phyloP scores from a whole-genome alignment of 2,329 filamentous ascomycete genomes.

The Ciborinia camelliae region DNA sequence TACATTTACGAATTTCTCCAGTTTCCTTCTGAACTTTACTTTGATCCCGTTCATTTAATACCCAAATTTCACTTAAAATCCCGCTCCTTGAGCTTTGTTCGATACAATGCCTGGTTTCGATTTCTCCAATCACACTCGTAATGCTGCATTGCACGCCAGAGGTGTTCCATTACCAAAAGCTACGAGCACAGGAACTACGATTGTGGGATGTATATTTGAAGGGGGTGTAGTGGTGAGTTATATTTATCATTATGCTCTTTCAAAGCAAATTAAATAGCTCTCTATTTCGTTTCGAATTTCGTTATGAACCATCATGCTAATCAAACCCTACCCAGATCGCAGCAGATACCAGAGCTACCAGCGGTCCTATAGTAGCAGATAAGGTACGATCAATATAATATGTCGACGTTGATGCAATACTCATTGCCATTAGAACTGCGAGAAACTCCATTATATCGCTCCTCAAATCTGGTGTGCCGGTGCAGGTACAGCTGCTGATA shows the following conservation, averaged over 20 bases:
- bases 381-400: slow-evolving; percentile 54
- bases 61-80: background rate
- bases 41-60: background rate
- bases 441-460: slow-evolving; percentile 98
- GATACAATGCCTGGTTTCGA: slow-evolving; percentile 90
- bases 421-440: slow-evolving; percentile 71
- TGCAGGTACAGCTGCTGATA: slow-evolving; percentile 95
- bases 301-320: slow-evolving; percentile 23
- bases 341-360: slow-evolving; percentile 95
- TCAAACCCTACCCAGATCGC: slow-evolving; percentile 63
- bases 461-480: slow-evolving; percentile 99
- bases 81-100: slow-evolving; percentile 26
- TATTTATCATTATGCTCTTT: background rate
- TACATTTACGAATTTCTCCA: background rate
- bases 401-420: background rate
- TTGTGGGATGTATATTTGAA: slow-evolving; percentile 95
- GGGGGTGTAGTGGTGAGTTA: slow-evolving; percentile 84
- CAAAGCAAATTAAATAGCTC: background rate
- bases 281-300: background rate
- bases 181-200: slow-evolving; percentile 97
- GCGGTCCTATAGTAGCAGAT: slow-evolving; percentile 96
- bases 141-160: slow-evolving; percentile 88
- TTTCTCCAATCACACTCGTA: slow-evolving; percentile 99
- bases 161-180: slow-evolving; percentile 95
- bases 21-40: background rate